A percentile compares a stretch with the other conserved stretches of the same genome.
phyloP scores from a whole-genome alignment of 345 rosid species.

The Hibiscus tridactylites region DNA sequence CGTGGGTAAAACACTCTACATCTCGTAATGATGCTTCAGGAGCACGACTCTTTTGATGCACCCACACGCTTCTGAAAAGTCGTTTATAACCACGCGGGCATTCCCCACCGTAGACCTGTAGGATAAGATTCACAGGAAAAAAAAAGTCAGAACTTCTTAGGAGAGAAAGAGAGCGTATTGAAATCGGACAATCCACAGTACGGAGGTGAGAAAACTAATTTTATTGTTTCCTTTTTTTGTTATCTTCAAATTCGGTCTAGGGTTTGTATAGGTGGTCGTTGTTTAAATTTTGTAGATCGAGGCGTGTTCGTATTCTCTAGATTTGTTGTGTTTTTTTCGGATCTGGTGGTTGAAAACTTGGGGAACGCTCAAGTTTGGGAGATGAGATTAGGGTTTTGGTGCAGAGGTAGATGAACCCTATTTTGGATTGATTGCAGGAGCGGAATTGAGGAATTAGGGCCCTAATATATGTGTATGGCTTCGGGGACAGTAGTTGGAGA shows the following conservation, averaged over 20 bases:
- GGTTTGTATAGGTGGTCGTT: neutral
- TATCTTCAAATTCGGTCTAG: neutral
- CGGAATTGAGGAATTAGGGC: constrained; percentile 28
- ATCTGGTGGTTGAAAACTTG: neutral
- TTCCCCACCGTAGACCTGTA: no score
- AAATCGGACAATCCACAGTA: constrained; percentile 18
- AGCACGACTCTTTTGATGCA: constrained; percentile 26
- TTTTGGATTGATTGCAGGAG: neutral
- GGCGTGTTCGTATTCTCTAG: neutral
- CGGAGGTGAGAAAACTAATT: neutral
- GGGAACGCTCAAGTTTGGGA: neutral
- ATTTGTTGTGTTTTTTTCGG: neutral
- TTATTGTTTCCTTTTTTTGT: neutral
- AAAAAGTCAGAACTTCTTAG: no score
- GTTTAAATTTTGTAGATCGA: constrained; percentile 10
- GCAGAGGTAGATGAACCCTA: constrained; percentile 5
- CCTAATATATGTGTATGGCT: constrained; percentile 72
- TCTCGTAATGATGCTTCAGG: constrained; percentile 1
- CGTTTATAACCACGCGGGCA: no score
- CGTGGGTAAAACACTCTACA: constrained; percentile 6
- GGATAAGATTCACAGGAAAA: no score
- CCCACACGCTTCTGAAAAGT: constrained; percentile 20
- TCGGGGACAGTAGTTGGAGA: constrained; percentile 71
- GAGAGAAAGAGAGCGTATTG: constrained; percentile 1
- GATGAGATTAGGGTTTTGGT: constrained; percentile 15